Conservation (phyloP, 1,139 yeast species). For the Sugiyamaella pinicola region DNA sequence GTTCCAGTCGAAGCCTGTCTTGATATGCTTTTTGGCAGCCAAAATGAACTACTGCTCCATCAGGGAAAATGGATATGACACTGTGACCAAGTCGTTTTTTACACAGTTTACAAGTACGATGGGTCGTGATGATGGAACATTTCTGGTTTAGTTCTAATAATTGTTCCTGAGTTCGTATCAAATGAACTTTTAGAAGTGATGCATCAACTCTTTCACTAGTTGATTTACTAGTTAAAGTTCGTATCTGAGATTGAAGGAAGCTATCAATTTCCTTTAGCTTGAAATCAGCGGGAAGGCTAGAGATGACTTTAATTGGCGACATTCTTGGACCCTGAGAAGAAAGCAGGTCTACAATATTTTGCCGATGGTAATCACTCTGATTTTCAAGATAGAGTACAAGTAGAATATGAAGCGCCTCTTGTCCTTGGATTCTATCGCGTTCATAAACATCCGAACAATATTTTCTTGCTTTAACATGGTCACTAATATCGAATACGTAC, state of each 20-base stretch:
- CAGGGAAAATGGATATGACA: constrained; percentile 57
- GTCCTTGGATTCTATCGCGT: constrained; percentile 47
- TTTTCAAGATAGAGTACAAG: constrained; percentile 42
- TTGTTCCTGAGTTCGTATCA: constrained; percentile 43
- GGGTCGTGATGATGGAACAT: constrained; percentile 46
- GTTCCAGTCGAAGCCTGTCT: constrained; percentile 24
- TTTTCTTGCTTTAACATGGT: constrained; percentile 58
- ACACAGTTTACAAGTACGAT: constrained; percentile 61
- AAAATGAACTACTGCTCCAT: constrained; percentile 65
- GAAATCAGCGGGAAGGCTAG: constrained; percentile 54
- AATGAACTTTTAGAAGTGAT: constrained; percentile 46
- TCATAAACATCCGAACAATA: constrained; percentile 58
- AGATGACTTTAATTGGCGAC: constrained; percentile 54
- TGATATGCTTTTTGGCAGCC: constrained; percentile 53
- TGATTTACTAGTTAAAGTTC: constrained; percentile 41
- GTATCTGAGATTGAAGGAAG: constrained; percentile 54
- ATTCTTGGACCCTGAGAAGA: constrained; percentile 56
- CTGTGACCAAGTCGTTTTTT: constrained; percentile 62
- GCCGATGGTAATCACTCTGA: constrained; percentile 40
- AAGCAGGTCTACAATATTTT: constrained; percentile 52
- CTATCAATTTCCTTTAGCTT: constrained; percentile 49
- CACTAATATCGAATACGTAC: constrained; percentile 59
- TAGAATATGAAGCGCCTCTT: constrained; percentile 40
- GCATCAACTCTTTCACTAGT: constrained; percentile 32
- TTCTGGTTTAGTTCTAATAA: constrained; percentile 46